A percentile compares a stretch with the other conserved stretches of the same genome.
Evolutionary conservation across 768 basidiomycete genomes (phyloP).

Genomic region (Russula foetens): DNA sequence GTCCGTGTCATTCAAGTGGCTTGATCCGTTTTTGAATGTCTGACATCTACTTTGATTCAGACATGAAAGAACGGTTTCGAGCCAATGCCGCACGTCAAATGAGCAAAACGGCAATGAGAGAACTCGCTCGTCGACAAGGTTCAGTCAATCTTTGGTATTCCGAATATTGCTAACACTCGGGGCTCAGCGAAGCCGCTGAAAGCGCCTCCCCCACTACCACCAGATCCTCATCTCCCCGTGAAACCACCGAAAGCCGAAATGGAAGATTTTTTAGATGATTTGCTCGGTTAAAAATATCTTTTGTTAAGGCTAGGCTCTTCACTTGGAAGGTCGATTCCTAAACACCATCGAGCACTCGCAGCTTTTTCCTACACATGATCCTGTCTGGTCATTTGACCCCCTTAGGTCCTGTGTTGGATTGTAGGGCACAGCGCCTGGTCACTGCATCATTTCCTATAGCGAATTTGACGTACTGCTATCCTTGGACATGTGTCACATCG

Average conservation of each 20-base stretch:
- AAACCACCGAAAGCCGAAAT: conserved; percentile 46
- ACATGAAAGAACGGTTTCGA: conserved; percentile 28
- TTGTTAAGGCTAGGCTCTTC: not conserved
- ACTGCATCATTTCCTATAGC: not conserved
- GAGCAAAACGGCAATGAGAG: conserved; percentile 17
- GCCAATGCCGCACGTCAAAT: conserved; percentile 23
- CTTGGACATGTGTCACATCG: not conserved
- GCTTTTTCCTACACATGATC: not conserved
- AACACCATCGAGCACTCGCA: not conserved
- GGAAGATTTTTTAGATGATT: conserved; percentile 66
- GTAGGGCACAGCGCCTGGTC: too few relatives aligned
- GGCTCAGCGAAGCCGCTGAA: conserved; percentile 27
- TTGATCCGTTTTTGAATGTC: not conserved
- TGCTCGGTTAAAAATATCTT: conserved; percentile 34
- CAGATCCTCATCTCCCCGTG: conserved; percentile 27
- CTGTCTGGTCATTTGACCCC: not conserved
- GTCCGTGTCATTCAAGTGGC: conserved; percentile 30
- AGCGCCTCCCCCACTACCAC: conserved; percentile 50
- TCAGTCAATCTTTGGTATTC: not conserved
- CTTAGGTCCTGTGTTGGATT: not conserved
- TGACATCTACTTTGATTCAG: conserved; percentile 14
- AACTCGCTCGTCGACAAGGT: conserved; percentile 5
- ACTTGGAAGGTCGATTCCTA: not conserved
- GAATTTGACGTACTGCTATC: not conserved
- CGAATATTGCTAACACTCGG: not conserved